Evolutionary conservation across 192 early-diverging fungal species (phyloP), one percentile per base, ranked within the genome.

Genomic region (Endogone sp.): DNA sequence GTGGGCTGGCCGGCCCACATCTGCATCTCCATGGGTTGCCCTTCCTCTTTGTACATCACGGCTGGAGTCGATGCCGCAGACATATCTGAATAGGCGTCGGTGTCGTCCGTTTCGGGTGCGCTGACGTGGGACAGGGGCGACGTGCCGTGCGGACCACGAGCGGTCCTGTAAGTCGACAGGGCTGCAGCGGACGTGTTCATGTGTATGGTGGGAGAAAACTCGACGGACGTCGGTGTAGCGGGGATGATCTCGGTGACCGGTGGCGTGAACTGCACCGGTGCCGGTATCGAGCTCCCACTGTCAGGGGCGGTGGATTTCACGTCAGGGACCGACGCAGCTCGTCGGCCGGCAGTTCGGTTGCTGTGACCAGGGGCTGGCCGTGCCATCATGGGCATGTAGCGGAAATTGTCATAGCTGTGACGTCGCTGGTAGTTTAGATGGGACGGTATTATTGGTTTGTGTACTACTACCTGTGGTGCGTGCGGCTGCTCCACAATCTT

Each of bases 141-240:
- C 37, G 37, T 49, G 32, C 65, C 65, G 23, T 66, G 65, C 8
- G 65, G 65, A 21, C 65, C 65, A 24, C 27, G 65, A 24, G 65
- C 65, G 16, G 65, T 66, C 44, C 56, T 25, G 25, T 23, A 25
- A 1, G 32, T 20, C n/a, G 27, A 44, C 3, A 56, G 27, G 3
- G 54, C 20, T 21, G 65, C 49, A n/a, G 49, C 37, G 37, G 37
- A 49, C 9, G 37, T 16, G 16, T 49, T 49, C 37, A 49, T 49
- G 37, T 49, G 37, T 16, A 49, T 49, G 37, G 9, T 16, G 16
- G 37, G 16, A 49, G 37, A 49, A 16, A 49, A 49, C 1, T 49
- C 37, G 37, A 49, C 37, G 16, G 6, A 11, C 37, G 37, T 49
- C 37, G 37, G 37, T 16, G 37, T 49, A 16, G 37, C 37, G 6